Evolutionary conservation across 306 rosid species (phyloP).

Genomic region (Fragaria iinumae): DNA sequence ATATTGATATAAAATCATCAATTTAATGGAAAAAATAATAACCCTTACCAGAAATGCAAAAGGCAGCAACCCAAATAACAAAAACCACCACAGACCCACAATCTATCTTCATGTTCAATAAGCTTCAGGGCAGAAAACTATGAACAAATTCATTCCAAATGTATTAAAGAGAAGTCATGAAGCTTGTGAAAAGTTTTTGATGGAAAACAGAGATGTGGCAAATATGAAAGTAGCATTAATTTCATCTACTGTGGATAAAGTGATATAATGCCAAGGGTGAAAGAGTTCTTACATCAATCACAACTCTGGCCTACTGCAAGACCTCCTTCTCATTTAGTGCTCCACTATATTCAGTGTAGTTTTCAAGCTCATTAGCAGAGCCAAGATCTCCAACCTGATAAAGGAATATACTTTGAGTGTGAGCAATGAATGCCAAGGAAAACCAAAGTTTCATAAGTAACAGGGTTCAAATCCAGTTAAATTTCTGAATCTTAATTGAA

Average conservation of each 20-base stretch:
- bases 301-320: conserved; percentile 92
- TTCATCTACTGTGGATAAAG: conserved; percentile 4
- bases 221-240: too few relatives aligned
- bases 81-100: too few relatives aligned
- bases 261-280: background rate
- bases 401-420: conserved; percentile 1
- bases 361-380: conserved; percentile 87
- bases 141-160: too few relatives aligned
- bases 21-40: too few relatives aligned
- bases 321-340: conserved; percentile 98
- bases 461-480: conserved; percentile 10
- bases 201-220: background rate
- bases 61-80: too few relatives aligned
- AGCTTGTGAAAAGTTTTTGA: background rate
- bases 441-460: background rate
- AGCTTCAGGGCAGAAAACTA: too few relatives aligned
- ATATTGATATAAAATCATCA: too few relatives aligned
- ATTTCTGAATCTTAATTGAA: conserved; percentile 24
- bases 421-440: conserved; percentile 14
- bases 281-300: conserved; percentile 41
- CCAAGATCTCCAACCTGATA: conserved; percentile 94
- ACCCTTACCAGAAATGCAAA: too few relatives aligned
- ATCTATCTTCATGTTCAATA: too few relatives aligned
- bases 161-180: too few relatives aligned
- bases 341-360: conserved; percentile 94